These are phyloP conservation scores for Striga asiatica DNA, from an alignment of 257 asterid genomes.

Conservation along the genomic window DNA sequence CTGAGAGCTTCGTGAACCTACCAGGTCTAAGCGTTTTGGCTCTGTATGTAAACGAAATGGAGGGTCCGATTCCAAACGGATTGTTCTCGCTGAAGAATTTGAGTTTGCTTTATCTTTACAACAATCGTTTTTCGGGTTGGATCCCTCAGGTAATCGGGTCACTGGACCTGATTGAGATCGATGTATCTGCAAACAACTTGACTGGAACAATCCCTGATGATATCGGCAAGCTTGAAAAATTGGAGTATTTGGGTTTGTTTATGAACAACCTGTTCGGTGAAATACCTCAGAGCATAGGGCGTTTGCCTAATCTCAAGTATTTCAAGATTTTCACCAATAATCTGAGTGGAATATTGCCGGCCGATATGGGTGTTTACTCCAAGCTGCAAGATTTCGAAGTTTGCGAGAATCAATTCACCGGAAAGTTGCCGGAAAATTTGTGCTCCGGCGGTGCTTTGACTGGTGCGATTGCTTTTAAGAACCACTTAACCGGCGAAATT, in stretches of 20 bases:
- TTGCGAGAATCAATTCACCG: constrained; percentile 50
- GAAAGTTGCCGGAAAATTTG: constrained; percentile 54
- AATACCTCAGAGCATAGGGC: constrained; percentile 49
- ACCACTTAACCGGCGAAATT: constrained; percentile 53
- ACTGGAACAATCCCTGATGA: constrained; percentile 58
- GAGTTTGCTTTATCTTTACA: constrained; percentile 24
- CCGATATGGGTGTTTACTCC: constrained; percentile 56
- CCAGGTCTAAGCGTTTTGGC: constrained; percentile 29
- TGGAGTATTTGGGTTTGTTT: constrained; percentile 35
- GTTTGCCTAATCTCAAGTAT: constrained; percentile 27
- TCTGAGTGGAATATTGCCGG: constrained; percentile 58
- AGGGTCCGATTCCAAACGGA: constrained; percentile 30
- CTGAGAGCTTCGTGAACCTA: constrained; percentile 19
- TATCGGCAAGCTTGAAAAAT: constrained; percentile 39
- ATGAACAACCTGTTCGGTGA: constrained; percentile 41
- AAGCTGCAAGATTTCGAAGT: constrained; percentile 58
- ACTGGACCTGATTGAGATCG: constrained; percentile 36
- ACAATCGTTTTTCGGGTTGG: constrained; percentile 46
- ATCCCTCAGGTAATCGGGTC: constrained; percentile 45
- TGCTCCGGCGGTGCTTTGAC: constrained; percentile 45
- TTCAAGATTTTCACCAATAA: constrained; percentile 45
- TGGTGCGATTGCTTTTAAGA: constrained; percentile 56
- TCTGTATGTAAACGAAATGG: constrained; percentile 21
- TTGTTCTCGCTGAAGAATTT: constrained; percentile 54
- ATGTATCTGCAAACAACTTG: constrained; percentile 45